Evolutionary conservation across 768 basidiomycete genomes (phyloP).

Genomic region (Termitomyces sp.): DNA sequence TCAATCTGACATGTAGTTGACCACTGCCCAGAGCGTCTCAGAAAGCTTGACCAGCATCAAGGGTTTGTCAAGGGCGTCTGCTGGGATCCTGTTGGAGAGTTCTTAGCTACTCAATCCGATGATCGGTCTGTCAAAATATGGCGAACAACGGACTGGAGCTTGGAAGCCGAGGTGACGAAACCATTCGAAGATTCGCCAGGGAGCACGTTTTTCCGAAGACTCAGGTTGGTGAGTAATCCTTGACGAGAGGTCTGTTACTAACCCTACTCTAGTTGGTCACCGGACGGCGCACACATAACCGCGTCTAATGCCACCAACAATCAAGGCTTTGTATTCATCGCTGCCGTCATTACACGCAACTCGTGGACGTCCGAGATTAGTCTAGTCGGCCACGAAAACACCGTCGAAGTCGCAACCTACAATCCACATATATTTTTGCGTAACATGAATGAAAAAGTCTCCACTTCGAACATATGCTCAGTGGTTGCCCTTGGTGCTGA

Average conservation of each 20-base stretch:
- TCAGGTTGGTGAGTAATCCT: slow-evolving; percentile 52
- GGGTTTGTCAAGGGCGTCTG: slow-evolving; percentile 99
- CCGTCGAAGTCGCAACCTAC: slow-evolving; percentile 92
- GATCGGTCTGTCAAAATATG: slow-evolving; percentile 97
- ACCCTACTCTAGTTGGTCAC: slow-evolving; percentile 76
- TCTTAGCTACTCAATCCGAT: slow-evolving; percentile 95
- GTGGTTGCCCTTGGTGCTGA: slow-evolving; percentile 93
- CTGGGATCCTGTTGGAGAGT: slow-evolving; percentile 98
- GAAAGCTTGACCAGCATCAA: slow-evolving; percentile 83
- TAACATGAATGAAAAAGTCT: slow-evolving; percentile 60
- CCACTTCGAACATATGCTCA: slow-evolving; percentile 83
- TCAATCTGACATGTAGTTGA: background rate
- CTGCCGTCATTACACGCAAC: slow-evolving; percentile 88
- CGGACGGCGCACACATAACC: slow-evolving; percentile 97
- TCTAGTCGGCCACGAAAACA: slow-evolving; percentile 95
- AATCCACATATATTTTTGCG: slow-evolving; percentile 94
- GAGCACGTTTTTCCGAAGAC: slow-evolving; percentile 88
- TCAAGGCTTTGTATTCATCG: slow-evolving; percentile 94
- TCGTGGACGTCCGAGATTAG: slow-evolving; percentile 92
- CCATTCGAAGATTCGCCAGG: slow-evolving; percentile 94
- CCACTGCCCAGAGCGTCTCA: slow-evolving; percentile 61
- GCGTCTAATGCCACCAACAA: slow-evolving; percentile 97
- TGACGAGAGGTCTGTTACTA: background rate
- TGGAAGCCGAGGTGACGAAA: slow-evolving; percentile 81
- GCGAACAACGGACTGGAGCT: slow-evolving; percentile 88